Evolutionary conservation across 352 stramenopile species (phyloP).

Genomic region (Thalassiosira ordinaria): DNA sequence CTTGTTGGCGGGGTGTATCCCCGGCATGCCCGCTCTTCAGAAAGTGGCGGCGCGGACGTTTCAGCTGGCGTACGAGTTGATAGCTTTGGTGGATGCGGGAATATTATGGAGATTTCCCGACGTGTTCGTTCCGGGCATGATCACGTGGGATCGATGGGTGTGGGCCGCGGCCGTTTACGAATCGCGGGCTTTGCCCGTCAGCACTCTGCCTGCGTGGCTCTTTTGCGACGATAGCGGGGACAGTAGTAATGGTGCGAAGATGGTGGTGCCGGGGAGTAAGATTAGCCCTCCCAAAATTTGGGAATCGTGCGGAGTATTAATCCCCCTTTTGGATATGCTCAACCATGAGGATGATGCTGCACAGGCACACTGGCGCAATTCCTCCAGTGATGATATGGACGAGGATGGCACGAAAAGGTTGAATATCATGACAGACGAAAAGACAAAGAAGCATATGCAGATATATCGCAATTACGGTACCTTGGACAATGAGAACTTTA

Average conservation of each 20-base stretch:
- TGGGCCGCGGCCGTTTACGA: slow-evolving; percentile 78
- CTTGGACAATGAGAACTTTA: slow-evolving; percentile 74
- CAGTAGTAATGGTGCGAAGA: too few relatives aligned
- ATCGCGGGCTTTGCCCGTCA: slow-evolving; percentile 63
- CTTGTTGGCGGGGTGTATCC: slow-evolving; percentile 75
- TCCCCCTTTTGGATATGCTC: slow-evolving; percentile 85
- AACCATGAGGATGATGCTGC: slow-evolving; percentile 79
- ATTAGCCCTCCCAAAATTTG: slow-evolving; percentile 66
- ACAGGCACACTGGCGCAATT: slow-evolving; percentile 64
- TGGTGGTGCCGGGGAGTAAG: too few relatives aligned
- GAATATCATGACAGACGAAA: slow-evolving; percentile 36
- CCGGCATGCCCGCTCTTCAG: slow-evolving; percentile 72
- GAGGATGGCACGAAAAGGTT: slow-evolving; percentile 11
- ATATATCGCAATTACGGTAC: slow-evolving; percentile 78
- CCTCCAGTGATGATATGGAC: slow-evolving; percentile 28
- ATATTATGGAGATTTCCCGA: slow-evolving; percentile 69
- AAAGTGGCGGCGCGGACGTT: slow-evolving; percentile 74
- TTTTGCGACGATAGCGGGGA: background rate
- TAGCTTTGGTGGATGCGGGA: slow-evolving; percentile 74
- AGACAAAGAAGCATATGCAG: slow-evolving; percentile 59
- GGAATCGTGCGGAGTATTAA: slow-evolving; percentile 79
- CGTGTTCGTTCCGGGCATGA: slow-evolving; percentile 70
- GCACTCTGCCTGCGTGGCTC: slow-evolving; percentile 38
- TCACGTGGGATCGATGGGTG: slow-evolving; percentile 85
- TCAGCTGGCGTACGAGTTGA: slow-evolving; percentile 72